Evolutionary conservation across 2,329 filamentous ascomycete species (phyloP), one percentile per base, ranked within the genome.

Genomic region (Xylariaceae sp.): DNA sequence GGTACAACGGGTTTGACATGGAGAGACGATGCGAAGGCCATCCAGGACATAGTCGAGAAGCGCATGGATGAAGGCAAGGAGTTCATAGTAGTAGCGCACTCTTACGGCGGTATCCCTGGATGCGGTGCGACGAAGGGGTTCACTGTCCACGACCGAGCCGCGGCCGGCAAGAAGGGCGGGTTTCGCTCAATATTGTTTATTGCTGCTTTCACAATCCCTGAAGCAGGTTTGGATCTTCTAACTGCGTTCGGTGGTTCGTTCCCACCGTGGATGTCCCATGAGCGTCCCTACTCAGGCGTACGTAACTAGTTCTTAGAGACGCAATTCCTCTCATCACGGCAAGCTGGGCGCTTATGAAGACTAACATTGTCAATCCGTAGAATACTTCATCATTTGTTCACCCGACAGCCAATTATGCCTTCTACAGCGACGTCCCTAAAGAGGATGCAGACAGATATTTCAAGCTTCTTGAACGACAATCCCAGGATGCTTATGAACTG

Each of bases 61-160:
- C 49, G 53, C 49, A 57, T 57, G 50, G 50, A 57, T 8, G 45
- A 56, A 1, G 49, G 49, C 24, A 59, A 59, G 11, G 45, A 56
- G 33, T 53, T 53, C 13, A 10, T 57, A 4, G 36, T 55, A n/a
- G 48, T 35, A 11, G 48, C 49, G 5, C 55, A 58, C 52, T 58
- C 52, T 5, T 55, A 55, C 27, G 55, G 47, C 13, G 51, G 51
- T 6, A 13, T 58, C 33, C 52, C 55, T 2, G 47, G 46, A 5
- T 50, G 51, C 21, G 55, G 26, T 6, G 51, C 55, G 1, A 52
- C 42, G 3, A 54, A 53, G 40, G 50, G 50, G 9, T 50, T 45
- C 24, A 50, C 50, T 11, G 36, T 53, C 24, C 35, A 33, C 18
- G 54, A 54, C 4, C 50, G 54, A 13, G 50, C 53, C 5, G 49